A percentile compares a stretch with the other conserved stretches of the same genome.
Evolutionary conservation across 805 yeast genomes (phyloP).

Genomic region (Yueomyces sp.): DNA sequence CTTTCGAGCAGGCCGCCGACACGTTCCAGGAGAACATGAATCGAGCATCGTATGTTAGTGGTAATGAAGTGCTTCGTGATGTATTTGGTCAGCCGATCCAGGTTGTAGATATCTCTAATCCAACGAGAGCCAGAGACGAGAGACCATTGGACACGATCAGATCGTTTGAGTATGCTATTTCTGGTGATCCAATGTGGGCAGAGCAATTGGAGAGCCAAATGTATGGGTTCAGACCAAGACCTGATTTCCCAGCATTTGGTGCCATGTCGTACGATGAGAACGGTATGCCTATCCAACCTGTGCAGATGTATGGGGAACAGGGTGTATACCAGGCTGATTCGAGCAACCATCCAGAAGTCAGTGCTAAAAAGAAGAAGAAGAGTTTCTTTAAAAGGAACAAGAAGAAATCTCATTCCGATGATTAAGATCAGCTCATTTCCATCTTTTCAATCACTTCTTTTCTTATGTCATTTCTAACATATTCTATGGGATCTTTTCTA

Average conservation of each 20-base stretch:
- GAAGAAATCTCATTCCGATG: slow-evolving; percentile 1
- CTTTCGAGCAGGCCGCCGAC: slow-evolving; percentile 57
- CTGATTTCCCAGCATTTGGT: slow-evolving; percentile 36
- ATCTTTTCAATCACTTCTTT: no score
- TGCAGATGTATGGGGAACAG: slow-evolving; percentile 32
- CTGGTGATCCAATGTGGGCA: slow-evolving; percentile 57
- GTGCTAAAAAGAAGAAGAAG: slow-evolving; percentile 58
- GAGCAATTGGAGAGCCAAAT: slow-evolving; percentile 69
- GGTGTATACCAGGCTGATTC: slow-evolving; percentile 36
- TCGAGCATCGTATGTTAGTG: slow-evolving; percentile 26
- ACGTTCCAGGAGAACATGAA: slow-evolving; percentile 22
- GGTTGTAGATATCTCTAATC: slow-evolving; percentile 81
- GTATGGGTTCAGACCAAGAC: slow-evolving; percentile 79
- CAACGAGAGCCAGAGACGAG: slow-evolving; percentile 86
- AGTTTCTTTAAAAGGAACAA: slow-evolving; percentile 63
- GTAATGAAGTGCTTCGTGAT: slow-evolving; percentile 41
- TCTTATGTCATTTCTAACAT: no score
- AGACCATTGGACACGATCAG: slow-evolving; percentile 95
- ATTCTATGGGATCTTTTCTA: no score
- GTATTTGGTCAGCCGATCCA: slow-evolving; percentile 73
- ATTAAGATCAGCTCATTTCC: no score
- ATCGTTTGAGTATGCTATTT: slow-evolving; percentile 83
- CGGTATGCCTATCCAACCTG: slow-evolving; percentile 9
- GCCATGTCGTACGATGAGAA: slow-evolving; percentile 15
- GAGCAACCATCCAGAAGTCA: slow-evolving; percentile 19